Percentiles rank a stretch among this genome's conserved stretches.
Conservation (phyloP, 306 rosid genomes). For the Ceratonia siliqua region DNA sequence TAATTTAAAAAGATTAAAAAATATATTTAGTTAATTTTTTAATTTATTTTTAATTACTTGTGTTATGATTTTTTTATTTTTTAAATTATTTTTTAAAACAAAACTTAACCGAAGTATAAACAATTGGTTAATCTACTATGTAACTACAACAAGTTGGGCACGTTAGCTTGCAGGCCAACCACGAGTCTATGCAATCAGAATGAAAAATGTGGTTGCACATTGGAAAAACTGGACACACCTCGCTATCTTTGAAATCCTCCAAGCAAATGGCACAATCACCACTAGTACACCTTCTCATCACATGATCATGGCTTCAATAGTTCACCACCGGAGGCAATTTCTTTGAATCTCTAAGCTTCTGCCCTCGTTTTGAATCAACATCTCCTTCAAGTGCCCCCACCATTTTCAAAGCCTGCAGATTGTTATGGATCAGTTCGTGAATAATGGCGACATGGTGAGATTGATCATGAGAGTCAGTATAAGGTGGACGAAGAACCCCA, state of each 20-base stretch:
- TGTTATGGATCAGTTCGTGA: conserved; percentile 21
- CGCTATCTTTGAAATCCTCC: conserved; percentile 53
- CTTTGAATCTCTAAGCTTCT: conserved; percentile 39
- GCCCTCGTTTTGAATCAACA: conserved; percentile 38
- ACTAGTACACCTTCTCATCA: neutral
- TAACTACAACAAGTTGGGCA: conserved; percentile 53
- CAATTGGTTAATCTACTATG: too few species aligned
- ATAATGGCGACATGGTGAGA: conserved; percentile 2
- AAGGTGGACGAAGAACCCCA: too few species aligned
- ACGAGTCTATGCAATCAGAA: conserved; percentile 54
- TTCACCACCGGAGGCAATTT: conserved; percentile 53
- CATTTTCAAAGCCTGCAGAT: conserved; percentile 24
- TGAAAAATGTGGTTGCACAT: conserved; percentile 60
- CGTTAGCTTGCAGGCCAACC: conserved; percentile 52
- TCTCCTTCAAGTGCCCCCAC: conserved; percentile 22
- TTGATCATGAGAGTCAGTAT: too few species aligned
- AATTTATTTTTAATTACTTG: too few species aligned
- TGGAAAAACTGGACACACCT: conserved; percentile 59
- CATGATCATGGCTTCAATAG: conserved; percentile 44
- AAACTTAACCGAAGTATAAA: too few species aligned
- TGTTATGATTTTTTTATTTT: too few species aligned
- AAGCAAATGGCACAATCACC: conserved; percentile 59
- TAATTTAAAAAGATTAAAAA: too few species aligned
- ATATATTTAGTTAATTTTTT: too few species aligned
- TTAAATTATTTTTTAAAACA: too few species aligned